These are phyloP conservation scores for Bryoerythrophyllum caledonicum DNA, from an alignment of 225 moss, liverwort and hornwort genomes.

Conservation along the genomic window DNA sequence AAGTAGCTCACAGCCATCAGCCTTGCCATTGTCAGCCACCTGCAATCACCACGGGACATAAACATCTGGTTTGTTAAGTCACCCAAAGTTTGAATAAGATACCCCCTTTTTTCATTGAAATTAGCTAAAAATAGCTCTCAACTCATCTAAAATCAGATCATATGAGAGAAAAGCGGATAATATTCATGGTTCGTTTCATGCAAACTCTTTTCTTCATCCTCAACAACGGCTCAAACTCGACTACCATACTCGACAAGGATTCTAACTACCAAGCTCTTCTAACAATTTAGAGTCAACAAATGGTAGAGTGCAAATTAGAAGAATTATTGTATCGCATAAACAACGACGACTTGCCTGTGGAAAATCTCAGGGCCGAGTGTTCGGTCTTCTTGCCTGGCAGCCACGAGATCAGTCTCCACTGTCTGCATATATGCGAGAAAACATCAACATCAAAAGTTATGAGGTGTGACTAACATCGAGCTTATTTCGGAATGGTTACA, in stretches of 20 bases:
- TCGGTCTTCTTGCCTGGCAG: constrained; percentile 67
- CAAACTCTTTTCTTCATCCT: no score
- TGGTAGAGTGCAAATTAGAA: no score
- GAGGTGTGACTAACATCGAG: background rate
- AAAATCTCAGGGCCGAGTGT: constrained; percentile 66
- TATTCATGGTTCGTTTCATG: no score
- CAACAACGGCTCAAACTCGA: no score
- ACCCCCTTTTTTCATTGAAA: no score
- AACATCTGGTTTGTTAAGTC: background rate
- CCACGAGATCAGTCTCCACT: constrained; percentile 73
- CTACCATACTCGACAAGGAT: no score
- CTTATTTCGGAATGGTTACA: constrained; percentile 4
- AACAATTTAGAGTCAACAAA: no score
- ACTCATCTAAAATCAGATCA: no score
- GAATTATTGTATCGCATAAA: background rate
- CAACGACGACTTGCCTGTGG: constrained; percentile 47
- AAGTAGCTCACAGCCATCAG: constrained; percentile 68
- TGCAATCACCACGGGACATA: constrained; percentile 21
- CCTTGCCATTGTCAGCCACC: constrained; percentile 92
- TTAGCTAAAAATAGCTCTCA: no score
- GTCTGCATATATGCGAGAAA: constrained; percentile 41
- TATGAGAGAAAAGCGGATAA: no score
- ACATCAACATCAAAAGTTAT: background rate
- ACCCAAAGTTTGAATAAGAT: no score
- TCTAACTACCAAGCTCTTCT: no score